Conservation (phyloP, 2,329 filamentous ascomycete genomes). For the Pseudogymnoascus sp. region DNA sequence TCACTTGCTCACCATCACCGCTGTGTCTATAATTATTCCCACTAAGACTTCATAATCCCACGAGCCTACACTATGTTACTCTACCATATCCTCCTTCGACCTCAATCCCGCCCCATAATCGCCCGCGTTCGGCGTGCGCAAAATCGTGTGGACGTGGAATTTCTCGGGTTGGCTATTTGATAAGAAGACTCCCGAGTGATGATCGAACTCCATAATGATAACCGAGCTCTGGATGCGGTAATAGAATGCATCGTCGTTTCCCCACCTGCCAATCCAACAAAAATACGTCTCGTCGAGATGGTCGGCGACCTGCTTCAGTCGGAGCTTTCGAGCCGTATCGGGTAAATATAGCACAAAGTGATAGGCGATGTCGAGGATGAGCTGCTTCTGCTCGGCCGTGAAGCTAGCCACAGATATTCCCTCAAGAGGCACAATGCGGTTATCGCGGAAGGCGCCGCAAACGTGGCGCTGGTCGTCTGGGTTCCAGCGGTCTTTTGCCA, state of each 20-base stretch:
- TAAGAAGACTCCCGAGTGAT: slow-evolving; percentile 72
- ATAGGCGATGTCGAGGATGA: slow-evolving; percentile 54
- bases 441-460: slow-evolving; percentile 72
- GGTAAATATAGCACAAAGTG: slow-evolving; percentile 56
- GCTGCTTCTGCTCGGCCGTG: slow-evolving; percentile 41
- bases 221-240: slow-evolving; percentile 72
- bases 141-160: slow-evolving; percentile 71
- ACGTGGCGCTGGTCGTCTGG: slow-evolving; percentile 72
- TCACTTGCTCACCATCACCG: background rate
- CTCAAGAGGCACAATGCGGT: slow-evolving; percentile 63
- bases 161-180: slow-evolving; percentile 65
- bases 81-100: background rate
- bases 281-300: slow-evolving; percentile 69
- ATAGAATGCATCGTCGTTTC: slow-evolving; percentile 64
- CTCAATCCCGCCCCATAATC: slow-evolving; percentile 60
- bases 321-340: slow-evolving; percentile 41
- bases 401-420: slow-evolving; percentile 51
- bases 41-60: background rate
- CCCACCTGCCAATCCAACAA: slow-evolving; percentile 67
- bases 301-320: slow-evolving; percentile 45
- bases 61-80: background rate
- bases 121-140: slow-evolving; percentile 65
- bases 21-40: background rate
- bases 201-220: slow-evolving; percentile 68
- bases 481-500: slow-evolving; percentile 60